Base-by-base conservation (phyloP, 2,329 filamentous ascomycete genomes). In the Cladophialophora carrionii region DNA sequence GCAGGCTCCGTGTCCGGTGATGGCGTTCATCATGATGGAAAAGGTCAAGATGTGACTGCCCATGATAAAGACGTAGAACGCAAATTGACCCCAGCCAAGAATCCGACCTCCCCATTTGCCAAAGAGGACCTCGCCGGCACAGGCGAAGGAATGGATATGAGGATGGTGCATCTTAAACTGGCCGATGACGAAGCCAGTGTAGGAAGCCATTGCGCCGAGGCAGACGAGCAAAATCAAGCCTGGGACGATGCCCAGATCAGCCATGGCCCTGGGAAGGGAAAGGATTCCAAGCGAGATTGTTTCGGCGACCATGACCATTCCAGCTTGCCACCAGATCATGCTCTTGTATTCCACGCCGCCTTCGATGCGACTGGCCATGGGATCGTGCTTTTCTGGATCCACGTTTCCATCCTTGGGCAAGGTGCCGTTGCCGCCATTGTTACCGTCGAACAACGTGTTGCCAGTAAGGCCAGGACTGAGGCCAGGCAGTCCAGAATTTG, bases 31-130 rank as follows among this genome's bases (percentile, higher is more conserved):
- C 70, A 88, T 88, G 71, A 90, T 87, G 51, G 83, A 83, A 68
- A 90, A 90, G 0, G 87, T 89, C 67, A 91, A 78, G 61, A 89
- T 80, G 76, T 92, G 89, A 14, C 88, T 89, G 49, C 85, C 87
- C 76, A 89, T 87, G 71, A 90, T 83, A 77, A 91, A 90, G 62
- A 88, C 77, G 52, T 91, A 79, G 75, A 90, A 86, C 22, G 90
- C 75, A 20, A 84, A 78, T 71, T 89, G 87, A 70, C 84, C 86
- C 69, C 79, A 76, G 29, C 87, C 87, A 53, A 90, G 78, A 32
- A 91, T 70, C 73, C 89, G 85, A 65, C 86, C 84, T 0, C 87
- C 87, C 53, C 84, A 78, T 29, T 76, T 78, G 12, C 68, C 65
- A 41, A 69, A 70, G 59, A 91, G 79, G 54, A 90, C 78, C 53